These are phyloP conservation scores for Canna indica DNA, from an alignment of 176 grass and related monocot species.

Conservation along the genomic window DNA sequence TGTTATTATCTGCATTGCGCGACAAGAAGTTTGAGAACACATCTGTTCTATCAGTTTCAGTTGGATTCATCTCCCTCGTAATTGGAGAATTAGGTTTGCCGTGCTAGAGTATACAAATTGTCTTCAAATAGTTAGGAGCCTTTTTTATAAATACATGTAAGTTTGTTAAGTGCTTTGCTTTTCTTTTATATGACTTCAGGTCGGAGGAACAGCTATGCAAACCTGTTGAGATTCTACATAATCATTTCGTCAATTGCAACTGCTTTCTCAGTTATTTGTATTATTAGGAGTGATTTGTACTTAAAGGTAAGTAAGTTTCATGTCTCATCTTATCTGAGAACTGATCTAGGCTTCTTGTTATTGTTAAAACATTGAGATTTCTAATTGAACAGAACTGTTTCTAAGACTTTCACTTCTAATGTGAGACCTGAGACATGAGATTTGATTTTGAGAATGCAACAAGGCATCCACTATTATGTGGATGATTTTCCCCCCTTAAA, in stretches of 20 bases:
- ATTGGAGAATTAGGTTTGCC: constrained; percentile 69
- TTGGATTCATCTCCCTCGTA: constrained; percentile 59
- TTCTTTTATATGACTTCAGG: constrained; percentile 32
- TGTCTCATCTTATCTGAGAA: constrained; percentile 4
- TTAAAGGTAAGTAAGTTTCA: constrained; percentile 42
- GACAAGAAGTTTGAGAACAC: constrained; percentile 41
- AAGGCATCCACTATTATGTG: too few species aligned
- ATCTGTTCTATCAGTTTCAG: constrained; percentile 37
- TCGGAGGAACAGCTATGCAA: constrained; percentile 37
- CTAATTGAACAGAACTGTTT: constrained; percentile 9
- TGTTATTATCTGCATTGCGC: constrained; percentile 40
- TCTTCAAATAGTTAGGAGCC: constrained; percentile 11
- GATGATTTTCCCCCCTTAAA: too few species aligned
- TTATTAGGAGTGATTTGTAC: constrained; percentile 51
- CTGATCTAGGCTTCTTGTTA: not conserved
- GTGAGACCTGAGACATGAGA: too few species aligned
- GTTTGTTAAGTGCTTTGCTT: not conserved
- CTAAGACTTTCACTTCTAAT: not conserved
- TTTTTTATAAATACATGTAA: not conserved
- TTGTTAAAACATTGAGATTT: not conserved
- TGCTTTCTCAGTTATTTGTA: constrained; percentile 44
- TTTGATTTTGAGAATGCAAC: too few species aligned
- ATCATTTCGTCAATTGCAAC: constrained; percentile 71
- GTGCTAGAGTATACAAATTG: not conserved
- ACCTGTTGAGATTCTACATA: constrained; percentile 51